Base-by-base conservation (phyloP, 768 basidiomycete species). In the Lactifluus volemus region DNA sequence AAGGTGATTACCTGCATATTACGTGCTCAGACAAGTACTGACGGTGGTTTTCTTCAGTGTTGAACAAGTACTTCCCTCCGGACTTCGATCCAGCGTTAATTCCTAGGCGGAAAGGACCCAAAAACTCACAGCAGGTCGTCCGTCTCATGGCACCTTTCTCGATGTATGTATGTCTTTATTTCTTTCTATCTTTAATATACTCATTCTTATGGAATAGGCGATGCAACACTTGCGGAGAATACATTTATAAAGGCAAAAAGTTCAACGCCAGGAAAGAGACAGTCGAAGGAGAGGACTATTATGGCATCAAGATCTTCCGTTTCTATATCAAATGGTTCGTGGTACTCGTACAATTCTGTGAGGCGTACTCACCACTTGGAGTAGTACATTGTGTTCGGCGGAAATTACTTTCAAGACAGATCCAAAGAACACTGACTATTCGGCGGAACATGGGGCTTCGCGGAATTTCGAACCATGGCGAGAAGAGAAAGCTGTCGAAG, bases 341-440 rank as follows among this genome's bases (percentile, higher is more conserved):
- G 50, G 68, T 69, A 62, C 64, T 71, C 64, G 64, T 71, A 53
- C 53, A 60, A 25, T 54, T 60, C 12, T 59, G 34, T 6, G 49
- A 36, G 8, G 9, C 49, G 6, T n/a, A 30, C 64, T 70, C 48
- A 78, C 50, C 21, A 10, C 25, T 12, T 38, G 12, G 34, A 7
- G 52, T 66, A 96, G 96, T 69, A 95, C 94, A 14, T 75, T 94
- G 42, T 99, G 97, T 71, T 97, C 94, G 3, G 89, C 96, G 9
- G 97, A 99, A 72, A 98, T 99, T 66, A 98, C 97, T 0, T 99
- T 99, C 85, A 98, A 98, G 74, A 99, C 97, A 0, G 96, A 99
- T 71, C 96, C 96, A 19, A 96, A 96, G 80, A 94, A 97, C 70
- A 95, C 94, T 0, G 93, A 96, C 71, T 96, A 96, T 67, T 45